Conservation (phyloP, 495 filamentous ascomycete species). For the Hyaloscypha hepaticicola region DNA sequence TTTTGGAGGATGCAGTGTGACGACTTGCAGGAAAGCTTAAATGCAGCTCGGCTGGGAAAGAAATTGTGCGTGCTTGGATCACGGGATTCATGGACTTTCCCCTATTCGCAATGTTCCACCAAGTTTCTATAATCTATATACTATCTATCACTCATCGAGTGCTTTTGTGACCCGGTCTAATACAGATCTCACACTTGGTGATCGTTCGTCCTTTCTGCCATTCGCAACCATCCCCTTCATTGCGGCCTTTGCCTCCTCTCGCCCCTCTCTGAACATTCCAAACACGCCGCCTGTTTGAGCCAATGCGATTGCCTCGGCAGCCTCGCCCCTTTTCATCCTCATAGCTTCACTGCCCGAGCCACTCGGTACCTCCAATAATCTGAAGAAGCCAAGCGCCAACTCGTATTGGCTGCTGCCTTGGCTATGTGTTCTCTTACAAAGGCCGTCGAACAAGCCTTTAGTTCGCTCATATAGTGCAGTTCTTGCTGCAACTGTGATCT, state of each 20-base stretch:
- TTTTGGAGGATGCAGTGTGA: constrained; percentile 7
- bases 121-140: neutral
- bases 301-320: constrained; percentile 26
- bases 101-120: neutral
- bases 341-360: constrained; percentile 29
- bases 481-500: constrained; percentile 24
- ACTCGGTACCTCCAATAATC: constrained; percentile 26
- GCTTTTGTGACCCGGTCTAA: constrained; percentile 26
- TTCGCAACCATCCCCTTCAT: constrained; percentile 26
- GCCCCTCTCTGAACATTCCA: constrained; percentile 21
- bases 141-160: constrained; percentile 21
- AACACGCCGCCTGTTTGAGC: constrained; percentile 26
- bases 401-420: constrained; percentile 22
- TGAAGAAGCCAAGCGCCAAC: constrained; percentile 26
- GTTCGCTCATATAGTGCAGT: constrained; percentile 27
- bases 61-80: neutral
- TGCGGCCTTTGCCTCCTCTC: constrained; percentile 17
- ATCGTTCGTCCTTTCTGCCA: constrained; percentile 27
- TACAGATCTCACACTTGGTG: constrained; percentile 19
- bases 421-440: constrained; percentile 21
- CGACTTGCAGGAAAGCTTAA: constrained; percentile 12
- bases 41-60: neutral
- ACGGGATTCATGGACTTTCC: neutral
- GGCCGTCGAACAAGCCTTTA: constrained; percentile 28
- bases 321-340: constrained; percentile 30